A percentile compares a stretch with the other conserved stretches of the same genome.
Evolutionary conservation across 306 rosid species (phyloP).

Genomic region (Trifolium fragiferum): DNA sequence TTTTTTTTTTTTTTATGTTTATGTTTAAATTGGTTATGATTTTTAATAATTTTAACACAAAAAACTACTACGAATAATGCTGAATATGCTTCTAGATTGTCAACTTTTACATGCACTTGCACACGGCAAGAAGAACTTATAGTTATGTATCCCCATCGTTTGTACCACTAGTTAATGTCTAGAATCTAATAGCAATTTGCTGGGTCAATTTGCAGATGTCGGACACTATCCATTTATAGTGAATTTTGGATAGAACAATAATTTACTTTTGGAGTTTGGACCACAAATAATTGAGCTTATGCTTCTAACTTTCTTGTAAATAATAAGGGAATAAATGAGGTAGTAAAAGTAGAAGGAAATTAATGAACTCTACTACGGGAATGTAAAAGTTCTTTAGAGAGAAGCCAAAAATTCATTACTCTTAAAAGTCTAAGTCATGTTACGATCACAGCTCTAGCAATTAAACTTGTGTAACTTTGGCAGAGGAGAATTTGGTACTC

Average conservation of each 20-base stretch:
- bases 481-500: no score
- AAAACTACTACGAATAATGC: no score
- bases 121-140: conserved; percentile 11
- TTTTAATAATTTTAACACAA: no score
- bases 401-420: neutral
- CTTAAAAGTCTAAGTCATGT: no score
- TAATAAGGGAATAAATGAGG: neutral
- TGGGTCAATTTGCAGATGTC: conserved; percentile 27
- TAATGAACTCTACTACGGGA: neutral
- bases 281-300: conserved; percentile 38
- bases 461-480: neutral
- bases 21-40: no score
- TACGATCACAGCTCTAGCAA: no score
- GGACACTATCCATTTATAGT: neutral
- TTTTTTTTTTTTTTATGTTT: no score
- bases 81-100: neutral
- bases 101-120: conserved; percentile 33
- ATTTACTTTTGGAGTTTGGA: conserved; percentile 33
- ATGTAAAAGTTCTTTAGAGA: neutral
- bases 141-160: conserved; percentile 8
- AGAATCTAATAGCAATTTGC: conserved; percentile 45
- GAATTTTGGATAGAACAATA: conserved; percentile 6
- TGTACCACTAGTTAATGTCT: conserved; percentile 30
- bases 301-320: conserved; percentile 23
- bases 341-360: neutral